Conservation (phyloP, 2,329 filamentous ascomycete species). For the Lasiodiplodia citricola region DNA sequence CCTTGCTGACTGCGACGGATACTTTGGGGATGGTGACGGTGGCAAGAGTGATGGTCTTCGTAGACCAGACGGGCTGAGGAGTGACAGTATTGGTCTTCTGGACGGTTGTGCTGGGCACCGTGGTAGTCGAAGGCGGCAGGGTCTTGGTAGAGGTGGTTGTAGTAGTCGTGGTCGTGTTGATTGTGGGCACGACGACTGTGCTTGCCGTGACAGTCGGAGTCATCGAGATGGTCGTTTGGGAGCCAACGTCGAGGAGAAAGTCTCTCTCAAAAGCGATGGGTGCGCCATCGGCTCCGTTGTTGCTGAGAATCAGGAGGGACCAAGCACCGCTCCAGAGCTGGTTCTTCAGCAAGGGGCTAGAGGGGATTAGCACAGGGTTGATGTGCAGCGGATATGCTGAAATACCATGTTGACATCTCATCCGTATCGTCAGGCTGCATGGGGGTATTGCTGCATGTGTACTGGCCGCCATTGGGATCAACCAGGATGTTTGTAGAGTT, state of each 20-base stretch:
- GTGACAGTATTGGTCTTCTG: constrained; percentile 35
- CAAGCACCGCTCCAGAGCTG: constrained; percentile 44
- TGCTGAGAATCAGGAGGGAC: constrained; percentile 48
- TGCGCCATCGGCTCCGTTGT: constrained; percentile 45
- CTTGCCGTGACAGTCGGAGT: constrained; percentile 8
- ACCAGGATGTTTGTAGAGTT: constrained; percentile 46
- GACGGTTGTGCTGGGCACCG: constrained; percentile 32
- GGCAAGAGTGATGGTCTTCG: constrained; percentile 36
- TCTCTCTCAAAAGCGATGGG: constrained; percentile 49
- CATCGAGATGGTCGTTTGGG: constrained; percentile 40
- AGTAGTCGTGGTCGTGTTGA: constrained; percentile 26
- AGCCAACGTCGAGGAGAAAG: constrained; percentile 45
- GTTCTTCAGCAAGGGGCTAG: constrained; percentile 42
- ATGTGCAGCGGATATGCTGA: not conserved
- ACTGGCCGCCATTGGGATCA: constrained; percentile 45
- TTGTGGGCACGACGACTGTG: constrained; percentile 9
- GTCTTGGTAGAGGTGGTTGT: constrained; percentile 33
- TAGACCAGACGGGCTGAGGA: constrained; percentile 34
- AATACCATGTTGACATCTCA: constrained; percentile 43
- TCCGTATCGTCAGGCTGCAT: constrained; percentile 43
- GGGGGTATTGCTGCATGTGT: constrained; percentile 43
- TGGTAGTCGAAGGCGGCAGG: constrained; percentile 33
- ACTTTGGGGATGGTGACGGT: constrained; percentile 35
- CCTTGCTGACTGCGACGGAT: constrained; percentile 29
- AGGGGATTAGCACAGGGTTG: not conserved